A percentile compares a stretch with the other conserved stretches of the same genome.
Conservation (phyloP, 805 yeast genomes). For the Candida berthetii region DNA sequence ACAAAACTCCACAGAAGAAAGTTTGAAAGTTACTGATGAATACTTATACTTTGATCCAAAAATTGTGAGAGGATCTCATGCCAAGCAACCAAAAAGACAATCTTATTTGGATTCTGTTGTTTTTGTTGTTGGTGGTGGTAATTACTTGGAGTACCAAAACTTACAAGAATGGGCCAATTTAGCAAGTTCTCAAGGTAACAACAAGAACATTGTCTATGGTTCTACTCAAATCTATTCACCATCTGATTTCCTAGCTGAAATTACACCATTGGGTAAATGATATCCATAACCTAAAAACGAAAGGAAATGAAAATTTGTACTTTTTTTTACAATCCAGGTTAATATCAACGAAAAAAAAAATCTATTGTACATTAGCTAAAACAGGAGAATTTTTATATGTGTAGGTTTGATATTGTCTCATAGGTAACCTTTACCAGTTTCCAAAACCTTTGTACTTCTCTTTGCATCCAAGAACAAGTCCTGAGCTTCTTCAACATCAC, state of each 20-base stretch:
- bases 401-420: too few species aligned
- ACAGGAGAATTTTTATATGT: too few species aligned
- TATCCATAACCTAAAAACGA: too few species aligned
- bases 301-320: too few species aligned
- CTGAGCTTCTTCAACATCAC: conserved; percentile 82
- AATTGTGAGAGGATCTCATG: conserved; percentile 78
- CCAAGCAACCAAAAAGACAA: conserved; percentile 83
- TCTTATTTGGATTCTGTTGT: conserved; percentile 77
- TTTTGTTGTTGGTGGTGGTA: conserved; percentile 96
- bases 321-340: too few species aligned
- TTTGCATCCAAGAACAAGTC: conserved; percentile 78
- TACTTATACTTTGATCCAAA: conserved; percentile 89
- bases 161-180: conserved; percentile 77
- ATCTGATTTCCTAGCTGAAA: conserved; percentile 59
- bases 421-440: conserved; percentile 26
- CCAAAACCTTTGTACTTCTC: conserved; percentile 68
- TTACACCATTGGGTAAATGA: conserved; percentile 42
- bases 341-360: too few species aligned
- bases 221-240: conserved; percentile 76
- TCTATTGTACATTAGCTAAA: not conserved
- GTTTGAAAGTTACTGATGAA: conserved; percentile 77
- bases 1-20: conserved; percentile 48
- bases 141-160: conserved; percentile 89
- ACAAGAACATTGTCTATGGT: conserved; percentile 74
- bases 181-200: conserved; percentile 27